phyloP scores from a whole-genome alignment of 2,329 filamentous ascomycete genomes.

The Penicillium sp. region DNA sequence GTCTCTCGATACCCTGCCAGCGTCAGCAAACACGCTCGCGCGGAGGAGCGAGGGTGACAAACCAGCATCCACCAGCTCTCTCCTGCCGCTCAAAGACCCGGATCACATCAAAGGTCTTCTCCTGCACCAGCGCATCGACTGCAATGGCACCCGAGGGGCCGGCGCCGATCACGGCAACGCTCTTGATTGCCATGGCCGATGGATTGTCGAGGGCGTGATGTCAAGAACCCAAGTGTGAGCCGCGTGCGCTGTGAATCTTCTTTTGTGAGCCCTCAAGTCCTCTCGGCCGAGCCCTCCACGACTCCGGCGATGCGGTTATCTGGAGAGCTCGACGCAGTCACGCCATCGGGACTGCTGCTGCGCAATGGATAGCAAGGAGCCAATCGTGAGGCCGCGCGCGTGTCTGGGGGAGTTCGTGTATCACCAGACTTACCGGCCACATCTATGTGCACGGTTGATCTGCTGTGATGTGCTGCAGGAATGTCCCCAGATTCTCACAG shows the following conservation, averaged over 20 bases:
- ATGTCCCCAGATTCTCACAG: too few species aligned
- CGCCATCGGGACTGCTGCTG: slow-evolving; percentile 19
- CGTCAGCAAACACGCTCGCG: neutral
- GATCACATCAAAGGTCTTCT: slow-evolving; percentile 58
- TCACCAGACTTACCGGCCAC: too few species aligned
- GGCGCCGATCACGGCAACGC: slow-evolving; percentile 60
- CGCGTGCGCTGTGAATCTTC: too few species aligned
- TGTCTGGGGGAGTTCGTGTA: too few species aligned
- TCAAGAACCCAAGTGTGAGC: neutral
- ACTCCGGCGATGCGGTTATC: slow-evolving; percentile 1
- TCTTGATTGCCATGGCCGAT: slow-evolving; percentile 26
- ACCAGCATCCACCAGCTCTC: slow-evolving; percentile 61
- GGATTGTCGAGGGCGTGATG: neutral
- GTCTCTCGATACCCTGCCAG: slow-evolving; percentile 31
- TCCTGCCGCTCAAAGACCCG: slow-evolving; percentile 62
- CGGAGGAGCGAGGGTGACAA: slow-evolving; percentile 19
- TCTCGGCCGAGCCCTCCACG: slow-evolving; percentile 22
- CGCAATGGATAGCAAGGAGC: slow-evolving; percentile 7
- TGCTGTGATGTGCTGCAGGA: too few species aligned
- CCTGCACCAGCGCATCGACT: slow-evolving; percentile 59
- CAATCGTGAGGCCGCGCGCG: neutral
- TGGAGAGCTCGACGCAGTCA: slow-evolving; percentile 16
- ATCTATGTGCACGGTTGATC: too few species aligned
- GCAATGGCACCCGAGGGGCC: slow-evolving; percentile 61
- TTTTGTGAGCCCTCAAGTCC: too few species aligned